Evolutionary conservation across 1,139 yeast species (phyloP).

Genomic region (Scheffersomyces insectosa): DNA sequence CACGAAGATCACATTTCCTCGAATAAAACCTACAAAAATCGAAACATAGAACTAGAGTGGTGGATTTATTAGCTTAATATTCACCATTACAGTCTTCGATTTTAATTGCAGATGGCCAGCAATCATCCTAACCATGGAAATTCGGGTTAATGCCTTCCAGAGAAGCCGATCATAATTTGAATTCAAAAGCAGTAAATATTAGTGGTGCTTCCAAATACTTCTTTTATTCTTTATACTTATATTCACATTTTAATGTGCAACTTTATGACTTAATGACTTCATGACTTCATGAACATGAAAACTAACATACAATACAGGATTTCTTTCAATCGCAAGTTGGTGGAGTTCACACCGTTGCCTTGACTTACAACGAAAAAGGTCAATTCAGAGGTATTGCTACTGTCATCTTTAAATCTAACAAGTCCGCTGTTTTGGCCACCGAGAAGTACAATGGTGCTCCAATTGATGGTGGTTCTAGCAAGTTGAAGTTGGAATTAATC

Average conservation of each 20-base stretch:
- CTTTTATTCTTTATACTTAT: slow-evolving; percentile 2
- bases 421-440: slow-evolving; percentile 72
- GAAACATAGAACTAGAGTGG: too few relatives aligned
- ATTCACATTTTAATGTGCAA: slow-evolving; percentile 11
- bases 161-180: too few relatives aligned
- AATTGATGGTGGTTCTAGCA: slow-evolving; percentile 82
- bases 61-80: too few relatives aligned
- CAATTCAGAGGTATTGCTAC: slow-evolving; percentile 92
- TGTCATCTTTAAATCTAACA: slow-evolving; percentile 67
- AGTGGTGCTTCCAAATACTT: slow-evolving; percentile 3
- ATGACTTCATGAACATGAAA: slow-evolving; percentile 5
- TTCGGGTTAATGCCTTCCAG: too few relatives aligned
- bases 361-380: slow-evolving; percentile 86
- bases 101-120: too few relatives aligned
- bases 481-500: slow-evolving; percentile 79
- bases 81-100: too few relatives aligned
- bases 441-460: slow-evolving; percentile 89
- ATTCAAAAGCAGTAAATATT: too few relatives aligned
- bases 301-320: slow-evolving; percentile 56
- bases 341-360: slow-evolving; percentile 68
- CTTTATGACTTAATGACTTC: slow-evolving; percentile 1
- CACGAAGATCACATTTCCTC: too few relatives aligned
- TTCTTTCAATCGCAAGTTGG: slow-evolving; percentile 89
- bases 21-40: too few relatives aligned
- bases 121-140: too few relatives aligned